Evolutionary conservation across 2,329 filamentous ascomycete genomes (phyloP).

Genomic region (Cytospora chrysosperma): DNA sequence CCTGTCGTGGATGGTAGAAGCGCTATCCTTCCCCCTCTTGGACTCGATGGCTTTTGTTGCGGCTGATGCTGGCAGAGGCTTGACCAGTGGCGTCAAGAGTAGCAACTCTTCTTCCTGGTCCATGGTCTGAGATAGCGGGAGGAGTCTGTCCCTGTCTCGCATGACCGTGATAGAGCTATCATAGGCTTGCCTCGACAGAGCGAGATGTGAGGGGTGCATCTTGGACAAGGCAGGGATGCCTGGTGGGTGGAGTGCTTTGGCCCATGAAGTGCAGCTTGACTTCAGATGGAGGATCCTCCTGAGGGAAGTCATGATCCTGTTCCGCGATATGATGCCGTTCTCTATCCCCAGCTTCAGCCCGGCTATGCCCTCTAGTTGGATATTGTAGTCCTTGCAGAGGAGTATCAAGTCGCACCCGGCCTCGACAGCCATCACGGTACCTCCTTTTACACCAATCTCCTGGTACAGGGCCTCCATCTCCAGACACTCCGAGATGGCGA

Average conservation of each 20-base stretch:
- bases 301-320: slow-evolving; percentile 77
- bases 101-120: slow-evolving; percentile 86
- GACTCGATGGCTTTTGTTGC: slow-evolving; percentile 69
- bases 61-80: slow-evolving; percentile 86
- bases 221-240: slow-evolving; percentile 75
- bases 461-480: slow-evolving; percentile 96
- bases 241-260: slow-evolving; percentile 82
- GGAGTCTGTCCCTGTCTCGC: slow-evolving; percentile 78
- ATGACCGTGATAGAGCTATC: slow-evolving; percentile 92
- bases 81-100: slow-evolving; percentile 83
- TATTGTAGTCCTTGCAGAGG: slow-evolving; percentile 81
- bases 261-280: slow-evolving; percentile 82
- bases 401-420: slow-evolving; percentile 92
- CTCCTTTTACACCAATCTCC: slow-evolving; percentile 94
- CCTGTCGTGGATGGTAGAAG: slow-evolving; percentile 49
- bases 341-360: slow-evolving; percentile 87
- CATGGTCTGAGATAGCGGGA: slow-evolving; percentile 80
- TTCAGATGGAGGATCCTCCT: slow-evolving; percentile 79
- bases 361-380: slow-evolving; percentile 88
- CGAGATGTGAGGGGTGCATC: slow-evolving; percentile 78
- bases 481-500: slow-evolving; percentile 91
- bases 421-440: slow-evolving; percentile 96
- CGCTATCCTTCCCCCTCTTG: slow-evolving; percentile 39
- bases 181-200: slow-evolving; percentile 81
- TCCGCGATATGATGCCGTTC: slow-evolving; percentile 81